Evolutionary conservation across 2,329 filamentous ascomycete genomes (phyloP), one percentile per base, ranked within the genome.

Genomic region (Monosporascus sp.): DNA sequence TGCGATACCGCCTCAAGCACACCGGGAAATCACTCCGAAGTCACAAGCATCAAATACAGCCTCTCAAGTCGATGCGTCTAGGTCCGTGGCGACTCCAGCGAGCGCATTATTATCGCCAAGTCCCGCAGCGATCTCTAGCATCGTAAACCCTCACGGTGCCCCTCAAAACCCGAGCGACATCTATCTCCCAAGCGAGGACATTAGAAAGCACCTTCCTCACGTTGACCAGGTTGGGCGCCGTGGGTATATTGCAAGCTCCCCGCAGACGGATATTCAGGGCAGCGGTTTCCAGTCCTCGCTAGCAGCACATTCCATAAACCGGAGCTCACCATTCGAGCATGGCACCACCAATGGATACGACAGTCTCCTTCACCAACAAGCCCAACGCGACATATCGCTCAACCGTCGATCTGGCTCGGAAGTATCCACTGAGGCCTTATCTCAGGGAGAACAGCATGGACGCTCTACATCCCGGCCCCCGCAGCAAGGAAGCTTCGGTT

Each of bases 141-240:
- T 57, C 27, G 54, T 59, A 22, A 66, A 66, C 52, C 65, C 66
- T 52, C 67, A 69, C 48, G 67, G 67, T 31, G 65, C 66, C 24
- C 66, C 66, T 7, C 66, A 69, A 55, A 66, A 69, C 38, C 66
- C 66, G 7, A 56, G 66, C 14, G 67, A 69, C 37, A 68, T 69
- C 46, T 69, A 69, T 49, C 61, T 65, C 14, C 63, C 62, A 48
- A 68, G 66, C 43, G 63, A 69, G 38, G 64, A 68, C 27, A 61
- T 69, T 31, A 59, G 66, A 43, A 66, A 60, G 53, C 60, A 59
- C 16, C 50, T 50, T n/a, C 63, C 61, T 27, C 56, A 63, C 14
- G 51, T 55, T 11, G 38, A 59, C 22, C 58, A 59, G 38, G 59
- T 54, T 20, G 61, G 56, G 22, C 54, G 52, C 5, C 55, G 54